phyloP scores from a whole-genome alignment of 2,329 filamentous ascomycete species.

The Talaromyces sp. region DNA sequence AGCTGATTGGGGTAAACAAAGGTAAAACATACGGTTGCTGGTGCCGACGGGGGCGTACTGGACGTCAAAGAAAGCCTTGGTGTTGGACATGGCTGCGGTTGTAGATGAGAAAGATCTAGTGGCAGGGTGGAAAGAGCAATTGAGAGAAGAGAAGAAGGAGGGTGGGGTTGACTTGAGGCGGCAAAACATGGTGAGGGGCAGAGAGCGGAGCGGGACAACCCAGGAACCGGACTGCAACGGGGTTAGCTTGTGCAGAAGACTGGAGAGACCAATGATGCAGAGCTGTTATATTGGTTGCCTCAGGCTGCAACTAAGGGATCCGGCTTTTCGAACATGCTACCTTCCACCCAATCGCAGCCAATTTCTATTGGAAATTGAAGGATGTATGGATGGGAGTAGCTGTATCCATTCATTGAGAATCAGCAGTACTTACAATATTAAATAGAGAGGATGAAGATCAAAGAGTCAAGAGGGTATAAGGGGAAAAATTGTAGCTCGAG shows the following conservation, averaged over 20 bases:
- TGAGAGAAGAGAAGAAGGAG: constrained; percentile 45
- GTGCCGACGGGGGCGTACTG: constrained; percentile 54
- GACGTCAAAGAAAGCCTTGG: constrained; percentile 75
- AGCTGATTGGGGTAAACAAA: constrained; percentile 15
- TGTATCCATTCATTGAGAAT: not conserved
- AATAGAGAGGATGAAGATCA: constrained; percentile 16
- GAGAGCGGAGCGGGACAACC: constrained; percentile 30
- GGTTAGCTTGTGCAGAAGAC: constrained; percentile 27
- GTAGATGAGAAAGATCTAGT: constrained; percentile 49
- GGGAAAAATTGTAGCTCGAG: constrained; percentile 27
- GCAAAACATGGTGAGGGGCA: constrained; percentile 48
- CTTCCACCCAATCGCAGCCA: not conserved
- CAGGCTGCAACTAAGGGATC: not conserved
- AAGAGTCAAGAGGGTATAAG: constrained; percentile 20
- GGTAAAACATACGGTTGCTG: constrained; percentile 31
- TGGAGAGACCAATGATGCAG: constrained; percentile 20
- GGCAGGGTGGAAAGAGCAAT: constrained; percentile 39
- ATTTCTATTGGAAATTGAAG: not conserved
- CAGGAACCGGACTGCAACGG: constrained; percentile 25
- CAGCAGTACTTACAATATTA: constrained; percentile 19
- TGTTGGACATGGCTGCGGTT: constrained; percentile 70
- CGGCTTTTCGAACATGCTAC: constrained; percentile 8
- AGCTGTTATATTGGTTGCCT: constrained; percentile 17
- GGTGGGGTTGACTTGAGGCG: constrained; percentile 50
- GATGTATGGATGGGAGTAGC: not conserved